Conservation (phyloP, 2,329 filamentous ascomycete genomes). For the Remersonia thermophila region DNA sequence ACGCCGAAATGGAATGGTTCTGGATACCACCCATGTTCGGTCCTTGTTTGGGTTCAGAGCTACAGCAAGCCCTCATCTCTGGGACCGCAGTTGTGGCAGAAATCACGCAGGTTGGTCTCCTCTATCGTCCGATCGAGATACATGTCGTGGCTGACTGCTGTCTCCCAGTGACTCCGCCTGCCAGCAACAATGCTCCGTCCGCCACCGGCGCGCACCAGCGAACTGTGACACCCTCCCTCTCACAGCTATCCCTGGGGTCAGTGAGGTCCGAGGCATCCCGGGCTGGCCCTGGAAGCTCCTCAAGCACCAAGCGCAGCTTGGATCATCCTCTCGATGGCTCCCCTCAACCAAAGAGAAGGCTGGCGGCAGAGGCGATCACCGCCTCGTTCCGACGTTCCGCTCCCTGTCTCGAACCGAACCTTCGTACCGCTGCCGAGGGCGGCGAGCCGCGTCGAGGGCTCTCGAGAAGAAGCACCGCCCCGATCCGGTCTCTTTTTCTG, state of each 20-base stretch:
- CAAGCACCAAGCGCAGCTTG: slow-evolving; percentile 1
- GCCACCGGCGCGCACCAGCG: neutral
- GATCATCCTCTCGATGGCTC: neutral
- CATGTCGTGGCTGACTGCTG: neutral
- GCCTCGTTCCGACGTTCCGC: neutral
- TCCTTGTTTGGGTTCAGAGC: slow-evolving; percentile 2
- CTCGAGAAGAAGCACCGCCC: neutral
- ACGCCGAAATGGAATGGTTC: slow-evolving; percentile 6
- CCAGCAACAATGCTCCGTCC: neutral
- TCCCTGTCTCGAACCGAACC: neutral
- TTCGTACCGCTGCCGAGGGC: neutral
- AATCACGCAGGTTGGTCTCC: neutral
- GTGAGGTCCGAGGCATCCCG: neutral
- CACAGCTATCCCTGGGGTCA: neutral
- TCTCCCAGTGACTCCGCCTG: neutral
- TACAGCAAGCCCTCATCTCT: neutral
- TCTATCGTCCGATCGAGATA: too few relatives aligned
- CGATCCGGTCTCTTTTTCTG: neutral
- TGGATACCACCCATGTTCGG: slow-evolving; percentile 1
- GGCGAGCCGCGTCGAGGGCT: neutral
- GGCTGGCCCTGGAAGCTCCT: neutral
- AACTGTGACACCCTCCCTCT: neutral
- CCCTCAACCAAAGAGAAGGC: neutral
- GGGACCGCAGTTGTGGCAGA: neutral
- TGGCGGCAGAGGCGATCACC: neutral